phyloP scores from a whole-genome alignment of 352 stramenopile species.

The Phytopythium vexans region DNA sequence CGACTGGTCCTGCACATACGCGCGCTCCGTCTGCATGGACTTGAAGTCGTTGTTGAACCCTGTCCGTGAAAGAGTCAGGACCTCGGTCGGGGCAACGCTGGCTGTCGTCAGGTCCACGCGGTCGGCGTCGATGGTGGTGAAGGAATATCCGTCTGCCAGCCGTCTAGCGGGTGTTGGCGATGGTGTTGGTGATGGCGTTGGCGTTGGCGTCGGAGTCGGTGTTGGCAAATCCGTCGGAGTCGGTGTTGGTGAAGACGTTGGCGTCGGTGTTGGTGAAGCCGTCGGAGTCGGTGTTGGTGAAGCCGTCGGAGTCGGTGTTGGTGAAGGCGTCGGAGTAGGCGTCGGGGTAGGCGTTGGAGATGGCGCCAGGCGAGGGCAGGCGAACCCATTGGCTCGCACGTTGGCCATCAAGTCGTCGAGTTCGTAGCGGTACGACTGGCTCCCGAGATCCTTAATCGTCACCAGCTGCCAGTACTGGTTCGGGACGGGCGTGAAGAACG shows the following conservation, averaged over 20 bases:
- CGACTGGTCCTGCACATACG: slow-evolving; percentile 14
- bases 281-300: background rate
- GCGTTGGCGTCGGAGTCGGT: background rate
- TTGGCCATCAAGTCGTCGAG: slow-evolving; percentile 24
- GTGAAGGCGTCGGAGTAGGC: background rate
- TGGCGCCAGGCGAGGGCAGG: slow-evolving; percentile 15
- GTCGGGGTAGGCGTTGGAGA: background rate
- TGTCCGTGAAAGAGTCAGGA: background rate
- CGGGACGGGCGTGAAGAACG: slow-evolving; percentile 18
- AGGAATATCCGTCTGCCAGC: background rate
- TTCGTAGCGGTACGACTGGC: slow-evolving; percentile 24
- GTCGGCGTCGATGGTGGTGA: no score
- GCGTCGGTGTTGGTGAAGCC: slow-evolving; percentile 1
- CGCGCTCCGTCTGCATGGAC: slow-evolving; percentile 12
- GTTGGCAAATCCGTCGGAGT: background rate
- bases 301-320: background rate
- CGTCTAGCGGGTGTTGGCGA: background rate
- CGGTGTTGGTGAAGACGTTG: background rate
- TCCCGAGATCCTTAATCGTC: slow-evolving; percentile 23
- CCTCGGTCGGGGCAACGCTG: no score
- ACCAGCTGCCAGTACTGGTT: slow-evolving; percentile 24
- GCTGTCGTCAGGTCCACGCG: no score
- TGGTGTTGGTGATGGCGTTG: background rate
- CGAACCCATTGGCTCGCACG: slow-evolving; percentile 20
- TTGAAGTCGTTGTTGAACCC: slow-evolving; percentile 7